Evolutionary conservation across 2,329 filamentous ascomycete species (phyloP).

Genomic region (Fusarium foetens): DNA sequence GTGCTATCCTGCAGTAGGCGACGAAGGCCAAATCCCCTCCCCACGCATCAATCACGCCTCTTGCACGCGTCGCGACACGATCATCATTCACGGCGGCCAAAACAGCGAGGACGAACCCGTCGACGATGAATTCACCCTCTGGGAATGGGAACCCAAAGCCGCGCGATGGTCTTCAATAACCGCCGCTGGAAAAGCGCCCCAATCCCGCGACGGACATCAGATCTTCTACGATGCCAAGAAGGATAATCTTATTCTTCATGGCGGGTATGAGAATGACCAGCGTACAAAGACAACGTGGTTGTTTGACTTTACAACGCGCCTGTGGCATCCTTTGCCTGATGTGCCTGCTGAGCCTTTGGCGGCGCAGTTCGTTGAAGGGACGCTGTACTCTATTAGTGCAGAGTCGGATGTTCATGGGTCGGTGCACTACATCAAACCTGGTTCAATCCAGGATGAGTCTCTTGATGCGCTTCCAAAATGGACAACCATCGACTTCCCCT

Average conservation of each 20-base stretch:
- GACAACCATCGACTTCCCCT: constrained; percentile 29
- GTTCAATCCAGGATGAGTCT: constrained; percentile 13
- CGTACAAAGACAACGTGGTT: constrained; percentile 23
- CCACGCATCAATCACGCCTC: constrained; percentile 24
- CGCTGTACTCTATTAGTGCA: constrained; percentile 30
- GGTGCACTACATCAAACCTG: constrained; percentile 20
- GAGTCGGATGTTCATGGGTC: constrained; percentile 30
- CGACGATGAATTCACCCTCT: constrained; percentile 25
- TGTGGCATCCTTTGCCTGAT: constrained; percentile 26
- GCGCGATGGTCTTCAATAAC: constrained; percentile 16
- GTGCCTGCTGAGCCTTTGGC: constrained; percentile 11
- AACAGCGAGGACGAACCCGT: neutral
- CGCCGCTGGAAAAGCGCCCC: constrained; percentile 18
- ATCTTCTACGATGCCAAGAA: constrained; percentile 26
- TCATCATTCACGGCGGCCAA: constrained; percentile 30
- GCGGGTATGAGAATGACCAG: constrained; percentile 11
- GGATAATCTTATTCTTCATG: constrained; percentile 30
- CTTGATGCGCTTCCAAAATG: neutral
- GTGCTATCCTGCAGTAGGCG: constrained; percentile 31
- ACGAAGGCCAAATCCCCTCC: constrained; percentile 2
- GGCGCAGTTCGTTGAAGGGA: constrained; percentile 26
- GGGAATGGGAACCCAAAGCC: constrained; percentile 30
- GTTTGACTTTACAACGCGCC: constrained; percentile 26
- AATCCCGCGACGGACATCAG: constrained; percentile 10
- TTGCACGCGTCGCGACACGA: constrained; percentile 15